phyloP scores from a whole-genome alignment of 257 asterid species.

The Misopates orontium region DNA sequence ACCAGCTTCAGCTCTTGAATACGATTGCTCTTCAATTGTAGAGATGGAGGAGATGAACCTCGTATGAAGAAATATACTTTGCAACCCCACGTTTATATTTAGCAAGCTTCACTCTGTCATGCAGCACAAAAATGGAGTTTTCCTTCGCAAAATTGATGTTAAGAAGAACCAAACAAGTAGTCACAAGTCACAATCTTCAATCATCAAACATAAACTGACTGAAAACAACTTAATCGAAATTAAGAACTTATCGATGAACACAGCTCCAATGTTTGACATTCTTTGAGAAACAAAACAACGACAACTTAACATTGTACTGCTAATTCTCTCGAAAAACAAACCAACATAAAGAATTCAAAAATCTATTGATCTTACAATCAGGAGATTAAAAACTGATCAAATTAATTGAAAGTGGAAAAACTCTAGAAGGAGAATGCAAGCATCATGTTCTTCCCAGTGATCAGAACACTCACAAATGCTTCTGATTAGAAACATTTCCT shows the following conservation, averaged over 20 bases:
- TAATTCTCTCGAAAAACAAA: constrained; percentile 17
- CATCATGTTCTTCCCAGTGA: constrained; percentile 4
- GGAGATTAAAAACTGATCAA: not conserved
- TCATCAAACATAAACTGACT: too few relatives aligned
- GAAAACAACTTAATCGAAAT: not conserved
- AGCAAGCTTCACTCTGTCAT: too few relatives aligned
- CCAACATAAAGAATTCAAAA: constrained; percentile 5
- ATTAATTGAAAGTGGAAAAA: constrained; percentile 8
- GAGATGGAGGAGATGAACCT: too few relatives aligned
- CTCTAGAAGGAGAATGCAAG: constrained; percentile 11
- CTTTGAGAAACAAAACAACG: constrained; percentile 4
- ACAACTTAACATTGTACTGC: constrained; percentile 6
- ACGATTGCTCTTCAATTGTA: too few relatives aligned
- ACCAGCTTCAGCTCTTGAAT: too few relatives aligned
- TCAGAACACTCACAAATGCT: not conserved
- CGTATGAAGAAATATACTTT: too few relatives aligned
- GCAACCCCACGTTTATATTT: too few relatives aligned
- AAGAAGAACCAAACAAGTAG: too few relatives aligned
- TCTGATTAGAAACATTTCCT: constrained; percentile 38
- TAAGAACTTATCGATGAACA: constrained; percentile 11
- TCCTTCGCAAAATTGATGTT: too few relatives aligned
- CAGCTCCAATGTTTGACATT: constrained; percentile 15
- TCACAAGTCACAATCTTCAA: too few relatives aligned
- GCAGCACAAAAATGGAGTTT: too few relatives aligned
- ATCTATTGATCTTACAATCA: not conserved